These are phyloP conservation scores for Melaleuca quinquenervia DNA, from an alignment of 345 rosid genomes.

Conservation along the genomic window DNA sequence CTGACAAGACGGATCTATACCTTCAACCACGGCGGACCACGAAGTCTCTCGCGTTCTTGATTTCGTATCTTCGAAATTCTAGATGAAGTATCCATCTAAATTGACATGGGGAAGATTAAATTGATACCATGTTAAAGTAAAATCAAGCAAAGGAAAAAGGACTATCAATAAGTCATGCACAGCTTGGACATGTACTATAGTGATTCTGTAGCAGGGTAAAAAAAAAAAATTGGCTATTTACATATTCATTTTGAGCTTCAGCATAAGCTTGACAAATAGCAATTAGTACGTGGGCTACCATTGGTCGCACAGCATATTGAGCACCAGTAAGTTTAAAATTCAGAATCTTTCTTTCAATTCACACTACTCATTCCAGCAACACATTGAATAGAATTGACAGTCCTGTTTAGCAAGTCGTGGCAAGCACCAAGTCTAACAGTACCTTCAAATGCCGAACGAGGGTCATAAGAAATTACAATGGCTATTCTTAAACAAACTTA, in stretches of 20 bases:
- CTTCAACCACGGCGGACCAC: conserved; percentile 96
- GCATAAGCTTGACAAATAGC: not conserved
- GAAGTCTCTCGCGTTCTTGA: conserved; percentile 86
- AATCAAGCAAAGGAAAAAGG: not conserved
- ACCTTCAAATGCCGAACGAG: not conserved
- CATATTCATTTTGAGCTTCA: not conserved
- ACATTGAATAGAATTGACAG: not conserved
- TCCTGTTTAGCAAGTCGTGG: not conserved
- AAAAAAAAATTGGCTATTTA: not conserved
- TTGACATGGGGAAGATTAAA: conserved; percentile 30
- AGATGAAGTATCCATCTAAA: conserved; percentile 94
- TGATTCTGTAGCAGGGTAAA: not conserved
- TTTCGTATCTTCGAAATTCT: conserved; percentile 91
- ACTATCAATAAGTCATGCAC: not conserved
- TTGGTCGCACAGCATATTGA: not conserved
- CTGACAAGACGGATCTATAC: conserved; percentile 20
- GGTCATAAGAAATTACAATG: not conserved
- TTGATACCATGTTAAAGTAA: not conserved
- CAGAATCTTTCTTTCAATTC: not conserved
- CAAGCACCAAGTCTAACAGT: not conserved
- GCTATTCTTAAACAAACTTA: not conserved
- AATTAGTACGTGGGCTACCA: not conserved
- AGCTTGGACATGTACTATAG: not conserved
- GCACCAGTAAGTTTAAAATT: not conserved
- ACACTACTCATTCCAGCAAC: not conserved